phyloP scores from a whole-genome alignment of 1,139 yeast species.

The Sugiyamaella grinbergsii region DNA sequence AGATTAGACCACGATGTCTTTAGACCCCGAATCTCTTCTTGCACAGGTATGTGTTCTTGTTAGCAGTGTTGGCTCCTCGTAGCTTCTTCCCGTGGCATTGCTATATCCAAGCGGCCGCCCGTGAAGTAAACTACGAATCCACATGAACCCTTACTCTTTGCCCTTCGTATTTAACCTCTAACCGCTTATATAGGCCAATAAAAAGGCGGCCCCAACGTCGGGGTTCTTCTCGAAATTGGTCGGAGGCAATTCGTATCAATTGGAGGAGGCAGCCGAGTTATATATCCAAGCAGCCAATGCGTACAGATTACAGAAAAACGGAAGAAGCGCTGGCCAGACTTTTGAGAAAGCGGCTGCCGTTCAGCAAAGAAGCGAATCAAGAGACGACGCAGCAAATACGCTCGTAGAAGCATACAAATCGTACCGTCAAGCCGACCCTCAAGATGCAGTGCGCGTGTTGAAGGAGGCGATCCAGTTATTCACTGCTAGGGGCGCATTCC shows the following conservation, averaged over 20 bases:
- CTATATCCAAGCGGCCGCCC: too few species aligned
- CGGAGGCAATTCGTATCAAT: slow-evolving; percentile 67
- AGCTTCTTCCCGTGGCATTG: not conserved
- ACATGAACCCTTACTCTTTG: not conserved
- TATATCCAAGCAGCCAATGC: slow-evolving; percentile 90
- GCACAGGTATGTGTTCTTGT: slow-evolving; percentile 23
- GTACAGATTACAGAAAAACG: slow-evolving; percentile 73
- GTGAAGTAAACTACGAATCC: not conserved
- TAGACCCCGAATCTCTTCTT: slow-evolving; percentile 27
- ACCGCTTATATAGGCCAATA: slow-evolving; percentile 53
- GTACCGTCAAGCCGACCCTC: slow-evolving; percentile 70
- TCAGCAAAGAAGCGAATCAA: slow-evolving; percentile 72
- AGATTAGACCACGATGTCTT: slow-evolving; percentile 12
- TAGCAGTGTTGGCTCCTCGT: slow-evolving; percentile 11
- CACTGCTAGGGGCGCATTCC: slow-evolving; percentile 88
- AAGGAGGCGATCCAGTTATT: slow-evolving; percentile 79
- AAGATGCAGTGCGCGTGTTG: slow-evolving; percentile 75
- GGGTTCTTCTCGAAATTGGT: slow-evolving; percentile 71
- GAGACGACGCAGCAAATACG: slow-evolving; percentile 91
- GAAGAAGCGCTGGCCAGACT: slow-evolving; percentile 67
- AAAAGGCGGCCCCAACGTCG: slow-evolving; percentile 66
- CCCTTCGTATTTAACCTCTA: too few species aligned
- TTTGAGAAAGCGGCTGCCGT: slow-evolving; percentile 84
- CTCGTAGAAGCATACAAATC: slow-evolving; percentile 90
- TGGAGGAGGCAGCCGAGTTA: slow-evolving; percentile 90